Conservation (phyloP, 352 stramenopile species). For the Pythium brassicae region DNA sequence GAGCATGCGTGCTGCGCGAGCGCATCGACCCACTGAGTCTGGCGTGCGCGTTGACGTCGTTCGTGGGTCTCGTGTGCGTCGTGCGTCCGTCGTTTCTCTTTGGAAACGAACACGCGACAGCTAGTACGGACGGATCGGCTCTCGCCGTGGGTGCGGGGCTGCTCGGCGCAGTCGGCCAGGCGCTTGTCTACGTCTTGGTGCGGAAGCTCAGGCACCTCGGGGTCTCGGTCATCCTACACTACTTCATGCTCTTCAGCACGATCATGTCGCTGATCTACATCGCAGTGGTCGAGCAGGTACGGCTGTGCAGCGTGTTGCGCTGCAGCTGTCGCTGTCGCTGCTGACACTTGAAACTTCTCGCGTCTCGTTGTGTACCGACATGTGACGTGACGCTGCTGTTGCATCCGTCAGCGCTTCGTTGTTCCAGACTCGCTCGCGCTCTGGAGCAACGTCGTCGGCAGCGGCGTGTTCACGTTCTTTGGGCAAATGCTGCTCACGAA, state of each 20-base stretch:
- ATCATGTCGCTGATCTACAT: slow-evolving; percentile 48
- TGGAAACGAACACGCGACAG: slow-evolving; percentile 35
- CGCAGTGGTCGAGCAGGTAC: slow-evolving; percentile 42
- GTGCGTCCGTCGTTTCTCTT: slow-evolving; percentile 36
- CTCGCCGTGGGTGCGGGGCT: slow-evolving; percentile 46
- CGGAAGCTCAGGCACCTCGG: slow-evolving; percentile 55
- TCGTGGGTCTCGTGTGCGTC: slow-evolving; percentile 35
- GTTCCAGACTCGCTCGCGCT: slow-evolving; percentile 9
- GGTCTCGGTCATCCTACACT: slow-evolving; percentile 67
- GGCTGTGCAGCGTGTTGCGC: neutral
- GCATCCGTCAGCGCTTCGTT: too few species aligned
- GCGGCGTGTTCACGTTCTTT: slow-evolving; percentile 62
- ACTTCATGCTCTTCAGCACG: slow-evolving; percentile 72
- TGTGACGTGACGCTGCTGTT: too few species aligned
- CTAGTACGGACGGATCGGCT: slow-evolving; percentile 39
- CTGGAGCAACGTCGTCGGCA: slow-evolving; percentile 49
- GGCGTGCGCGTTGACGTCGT: slow-evolving; percentile 24
- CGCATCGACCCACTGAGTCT: slow-evolving; percentile 22
- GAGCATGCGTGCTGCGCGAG: slow-evolving; percentile 24
- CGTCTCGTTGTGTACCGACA: neutral
- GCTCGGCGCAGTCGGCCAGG: slow-evolving; percentile 53
- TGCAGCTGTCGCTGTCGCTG: too few species aligned
- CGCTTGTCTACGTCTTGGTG: slow-evolving; percentile 67
- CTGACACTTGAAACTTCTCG: too few species aligned
- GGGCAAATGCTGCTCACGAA: slow-evolving; percentile 72